These are phyloP conservation scores for Penicillium sp. DNA, from an alignment of 2,329 filamentous ascomycete genomes.

Conservation along the genomic window DNA sequence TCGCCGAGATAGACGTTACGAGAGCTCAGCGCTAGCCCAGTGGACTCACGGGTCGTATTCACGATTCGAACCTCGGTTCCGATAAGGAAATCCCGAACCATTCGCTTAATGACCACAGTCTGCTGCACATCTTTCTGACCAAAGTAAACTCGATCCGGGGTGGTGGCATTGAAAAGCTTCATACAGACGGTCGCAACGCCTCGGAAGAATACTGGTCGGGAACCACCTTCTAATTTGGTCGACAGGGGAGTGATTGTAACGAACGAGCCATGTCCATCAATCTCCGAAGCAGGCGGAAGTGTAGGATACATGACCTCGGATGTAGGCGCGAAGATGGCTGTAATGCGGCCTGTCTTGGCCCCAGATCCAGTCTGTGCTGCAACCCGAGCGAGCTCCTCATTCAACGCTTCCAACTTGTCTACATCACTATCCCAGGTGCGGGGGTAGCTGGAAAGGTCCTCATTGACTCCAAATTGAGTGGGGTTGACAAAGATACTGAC, in stretches of 20 bases:
- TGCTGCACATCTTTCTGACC: conserved; percentile 98
- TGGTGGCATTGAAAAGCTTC: conserved; percentile 84
- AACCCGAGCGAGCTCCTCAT: conserved; percentile 64
- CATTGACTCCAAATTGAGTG: conserved; percentile 86
- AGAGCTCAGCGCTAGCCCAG: conserved; percentile 88
- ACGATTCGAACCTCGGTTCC: conserved; percentile 73
- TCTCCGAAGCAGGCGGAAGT: conserved; percentile 69
- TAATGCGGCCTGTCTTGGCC: conserved; percentile 61
- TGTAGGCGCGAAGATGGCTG: conserved; percentile 82
- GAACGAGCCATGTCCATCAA: conserved; percentile 80
- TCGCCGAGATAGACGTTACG: conserved; percentile 89
- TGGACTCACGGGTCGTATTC: conserved; percentile 71
- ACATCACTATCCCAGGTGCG: conserved; percentile 83
- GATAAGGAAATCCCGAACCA: conserved; percentile 86
- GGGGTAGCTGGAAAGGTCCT: conserved; percentile 87
- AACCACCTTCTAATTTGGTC: conserved; percentile 78
- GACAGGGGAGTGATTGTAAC: conserved; percentile 86
- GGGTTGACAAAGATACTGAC: conserved; percentile 96
- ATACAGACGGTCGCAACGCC: conserved; percentile 96
- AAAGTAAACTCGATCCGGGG: conserved; percentile 81
- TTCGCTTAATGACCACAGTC: conserved; percentile 80
- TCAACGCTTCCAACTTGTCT: conserved; percentile 64
- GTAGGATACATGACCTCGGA: conserved; percentile 86
- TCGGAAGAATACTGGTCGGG: conserved; percentile 90
- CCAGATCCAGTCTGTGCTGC: conserved; percentile 45